A percentile compares a stretch with the other conserved stretches of the same genome.
Conservation (phyloP, 306 rosid genomes). For the Clitoria ternatea region DNA sequence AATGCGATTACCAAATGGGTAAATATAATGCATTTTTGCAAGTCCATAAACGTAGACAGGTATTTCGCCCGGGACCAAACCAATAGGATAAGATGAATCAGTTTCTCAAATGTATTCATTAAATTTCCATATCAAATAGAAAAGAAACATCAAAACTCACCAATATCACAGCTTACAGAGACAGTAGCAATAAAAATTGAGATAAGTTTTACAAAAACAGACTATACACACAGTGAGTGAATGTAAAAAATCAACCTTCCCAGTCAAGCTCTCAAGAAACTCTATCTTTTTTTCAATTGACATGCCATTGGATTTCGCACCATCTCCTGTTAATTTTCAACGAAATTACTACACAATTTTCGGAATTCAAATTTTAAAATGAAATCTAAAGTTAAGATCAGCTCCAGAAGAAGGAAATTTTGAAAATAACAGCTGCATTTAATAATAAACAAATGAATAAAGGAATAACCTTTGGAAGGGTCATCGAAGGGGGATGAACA, state of each 20-base stretch:
- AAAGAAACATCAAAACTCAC: background rate
- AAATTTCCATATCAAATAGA: constrained; percentile 1
- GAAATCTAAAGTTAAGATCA: background rate
- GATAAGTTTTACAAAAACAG: background rate
- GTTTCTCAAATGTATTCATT: background rate
- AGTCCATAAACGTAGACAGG: background rate
- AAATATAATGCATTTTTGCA: background rate
- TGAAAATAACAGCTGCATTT: background rate
- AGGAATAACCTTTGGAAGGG: constrained; percentile 20
- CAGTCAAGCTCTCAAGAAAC: constrained; percentile 67
- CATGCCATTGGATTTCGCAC: constrained; percentile 45
- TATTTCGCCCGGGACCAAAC: background rate
- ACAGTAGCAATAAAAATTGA: background rate
- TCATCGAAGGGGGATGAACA: constrained; percentile 13
- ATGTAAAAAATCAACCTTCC: constrained; percentile 46
- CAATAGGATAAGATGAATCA: background rate
- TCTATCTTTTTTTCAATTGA: constrained; percentile 86
- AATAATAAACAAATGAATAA: background rate
- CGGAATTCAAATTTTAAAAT: background rate
- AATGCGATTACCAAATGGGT: background rate
- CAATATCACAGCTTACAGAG: background rate
- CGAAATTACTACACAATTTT: background rate
- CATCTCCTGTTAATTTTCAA: constrained; percentile 40
- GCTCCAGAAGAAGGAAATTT: background rate
- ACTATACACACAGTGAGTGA: background rate